These are phyloP conservation scores for Tricholoma bakamatsutake DNA, from an alignment of 768 basidiomycete species.

Conservation along the genomic window DNA sequence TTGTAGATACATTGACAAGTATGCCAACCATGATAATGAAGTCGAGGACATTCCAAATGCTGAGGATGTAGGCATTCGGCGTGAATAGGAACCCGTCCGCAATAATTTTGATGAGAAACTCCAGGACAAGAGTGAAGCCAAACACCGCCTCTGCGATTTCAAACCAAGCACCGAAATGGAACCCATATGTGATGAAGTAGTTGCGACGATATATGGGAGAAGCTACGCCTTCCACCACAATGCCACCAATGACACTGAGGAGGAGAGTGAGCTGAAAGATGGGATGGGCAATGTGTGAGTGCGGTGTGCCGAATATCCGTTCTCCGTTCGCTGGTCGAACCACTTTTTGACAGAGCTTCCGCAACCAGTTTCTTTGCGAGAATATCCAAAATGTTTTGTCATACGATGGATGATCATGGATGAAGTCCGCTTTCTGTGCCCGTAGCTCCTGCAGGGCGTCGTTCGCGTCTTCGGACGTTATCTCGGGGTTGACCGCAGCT, in stretches of 20 bases:
- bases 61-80: constrained; percentile 86
- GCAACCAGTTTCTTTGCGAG: constrained; percentile 68
- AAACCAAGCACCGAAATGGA: constrained; percentile 76
- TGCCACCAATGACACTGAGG: constrained; percentile 70
- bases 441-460: constrained; percentile 66
- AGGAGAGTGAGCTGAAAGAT: constrained; percentile 74
- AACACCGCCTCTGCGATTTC: constrained; percentile 74
- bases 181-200: constrained; percentile 57
- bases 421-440: constrained; percentile 81
- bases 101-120: constrained; percentile 85
- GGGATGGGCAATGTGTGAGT: constrained; percentile 57
- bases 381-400: constrained; percentile 90
- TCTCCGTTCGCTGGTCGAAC: constrained; percentile 81
- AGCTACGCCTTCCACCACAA: constrained; percentile 77
- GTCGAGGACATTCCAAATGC: constrained; percentile 91
- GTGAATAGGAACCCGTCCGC: constrained; percentile 92
- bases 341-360: constrained; percentile 73
- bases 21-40: constrained; percentile 78
- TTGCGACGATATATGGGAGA: constrained; percentile 78
- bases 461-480: constrained; percentile 43
- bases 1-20: constrained; percentile 66
- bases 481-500: constrained; percentile 55
- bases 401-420: constrained; percentile 81
- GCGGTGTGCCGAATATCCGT: constrained; percentile 77
- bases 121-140: constrained; percentile 63